phyloP scores from a whole-genome alignment of 768 basidiomycete species.

The Baorangia bicolor region DNA sequence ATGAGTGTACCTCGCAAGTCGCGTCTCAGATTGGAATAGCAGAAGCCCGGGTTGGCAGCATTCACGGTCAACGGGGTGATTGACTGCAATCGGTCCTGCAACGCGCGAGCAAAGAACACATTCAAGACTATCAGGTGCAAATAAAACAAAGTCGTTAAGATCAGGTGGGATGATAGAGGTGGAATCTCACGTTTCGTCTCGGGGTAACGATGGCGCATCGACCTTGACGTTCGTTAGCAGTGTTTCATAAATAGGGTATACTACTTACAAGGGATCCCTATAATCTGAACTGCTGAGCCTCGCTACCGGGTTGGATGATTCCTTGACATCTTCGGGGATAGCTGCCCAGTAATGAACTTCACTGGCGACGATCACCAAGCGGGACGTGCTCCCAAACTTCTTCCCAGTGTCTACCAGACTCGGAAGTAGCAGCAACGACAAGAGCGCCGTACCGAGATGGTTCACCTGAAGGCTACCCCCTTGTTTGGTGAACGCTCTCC shows the following conservation, averaged over 20 bases:
- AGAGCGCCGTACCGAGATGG: slow-evolving; percentile 32
- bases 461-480: slow-evolving; percentile 36
- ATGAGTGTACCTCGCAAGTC: neutral
- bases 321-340: slow-evolving; percentile 21
- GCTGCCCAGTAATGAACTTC: slow-evolving; percentile 21
- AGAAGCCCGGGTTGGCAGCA: slow-evolving; percentile 32
- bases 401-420: slow-evolving; percentile 26
- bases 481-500: neutral
- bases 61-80: slow-evolving; percentile 24
- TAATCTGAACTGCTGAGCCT: slow-evolving; percentile 25
- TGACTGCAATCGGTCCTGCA: slow-evolving; percentile 23
- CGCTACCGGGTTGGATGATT: slow-evolving; percentile 22
- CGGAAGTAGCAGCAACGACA: slow-evolving; percentile 35
- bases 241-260: no score
- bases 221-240: slow-evolving; percentile 5
- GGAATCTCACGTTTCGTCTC: slow-evolving; percentile 27
- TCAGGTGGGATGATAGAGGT: neutral
- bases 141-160: no score
- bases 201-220: slow-evolving; percentile 21
- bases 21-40: slow-evolving; percentile 26
- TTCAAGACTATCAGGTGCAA: slow-evolving; percentile 26
- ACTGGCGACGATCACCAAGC: slow-evolving; percentile 35
- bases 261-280: slow-evolving; percentile 22
- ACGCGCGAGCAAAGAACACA: slow-evolving; percentile 30
- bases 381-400: slow-evolving; percentile 19